Conservation (phyloP, 805 yeast genomes). For the Ogataea paradorogensis region DNA sequence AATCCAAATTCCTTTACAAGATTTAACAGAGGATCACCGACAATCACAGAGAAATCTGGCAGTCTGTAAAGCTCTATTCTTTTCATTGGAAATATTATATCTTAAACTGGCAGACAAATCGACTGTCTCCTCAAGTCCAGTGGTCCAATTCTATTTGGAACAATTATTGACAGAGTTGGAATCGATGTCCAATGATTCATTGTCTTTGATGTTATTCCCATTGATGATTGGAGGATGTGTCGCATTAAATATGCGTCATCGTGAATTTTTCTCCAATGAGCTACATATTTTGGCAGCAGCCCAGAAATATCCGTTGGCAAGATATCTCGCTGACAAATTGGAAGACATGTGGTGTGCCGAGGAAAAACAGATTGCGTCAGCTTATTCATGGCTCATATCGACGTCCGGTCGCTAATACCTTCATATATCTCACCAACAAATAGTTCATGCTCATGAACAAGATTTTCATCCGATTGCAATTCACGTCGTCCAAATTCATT, state of each 20-base stretch:
- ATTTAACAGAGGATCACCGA: not conserved
- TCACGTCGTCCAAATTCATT: constrained; percentile 9
- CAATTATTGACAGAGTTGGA: constrained; percentile 21
- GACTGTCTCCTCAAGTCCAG: constrained; percentile 20
- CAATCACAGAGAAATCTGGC: constrained; percentile 10
- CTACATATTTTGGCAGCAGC: constrained; percentile 17
- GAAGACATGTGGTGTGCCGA: constrained; percentile 32
- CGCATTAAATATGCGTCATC: constrained; percentile 21
- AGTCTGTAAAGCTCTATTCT: constrained; percentile 26
- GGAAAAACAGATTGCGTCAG: constrained; percentile 12
- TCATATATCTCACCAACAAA: constrained; percentile 36
- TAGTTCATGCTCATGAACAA: constrained; percentile 22
- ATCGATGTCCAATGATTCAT: constrained; percentile 1
- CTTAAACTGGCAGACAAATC: constrained; percentile 23
- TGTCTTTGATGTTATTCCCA: constrained; percentile 18
- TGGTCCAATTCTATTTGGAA: constrained; percentile 27
- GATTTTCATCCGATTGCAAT: constrained; percentile 3
- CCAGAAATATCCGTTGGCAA: constrained; percentile 14
- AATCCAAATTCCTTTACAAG: constrained; percentile 23
- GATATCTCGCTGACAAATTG: constrained; percentile 18
- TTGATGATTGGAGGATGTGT: constrained; percentile 31
- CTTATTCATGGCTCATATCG: constrained; percentile 21
- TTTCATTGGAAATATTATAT: constrained; percentile 27
- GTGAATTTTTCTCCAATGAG: constrained; percentile 29
- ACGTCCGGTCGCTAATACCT: constrained; percentile 34